Evolutionary conservation across 495 filamentous ascomycete genomes (phyloP), one percentile per base, ranked within the genome.

Genomic region (Podospora appendiculata): DNA sequence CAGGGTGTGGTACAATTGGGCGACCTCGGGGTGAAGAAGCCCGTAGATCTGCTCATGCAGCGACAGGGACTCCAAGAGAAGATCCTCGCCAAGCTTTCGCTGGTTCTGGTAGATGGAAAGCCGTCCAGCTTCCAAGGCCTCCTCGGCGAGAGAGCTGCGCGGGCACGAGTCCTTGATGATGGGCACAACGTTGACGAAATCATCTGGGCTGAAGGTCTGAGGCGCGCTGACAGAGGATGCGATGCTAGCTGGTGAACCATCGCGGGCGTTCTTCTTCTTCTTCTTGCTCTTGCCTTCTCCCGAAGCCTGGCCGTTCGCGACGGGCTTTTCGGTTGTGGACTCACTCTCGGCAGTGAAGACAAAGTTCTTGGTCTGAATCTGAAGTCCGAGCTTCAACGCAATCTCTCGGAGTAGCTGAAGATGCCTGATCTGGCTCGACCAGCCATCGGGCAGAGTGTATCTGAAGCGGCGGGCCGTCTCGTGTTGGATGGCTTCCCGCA

Each of bases 11-110:
- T 99, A 99, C 35, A 95, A 84, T 66, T 92, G 83, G 50, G 92
- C 91, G 58, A 97, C 91, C 70, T 99, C 94, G 10, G 94, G 90
- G 66, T 99, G 94, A 18, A 99, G 78, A 40, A 96, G 90, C 52
- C 94, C 94, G 61, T 99, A 99, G 62, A 99, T 96, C 70, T 99
- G 94, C 72, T 99, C 94, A 61, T 99, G 90, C 33, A 99, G 78
- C 44, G 93, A 95, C 54, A 99, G 76, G 17, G 90, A 95, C 66
- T 99, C 94, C 43, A 97, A 75, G 38, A 99, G 80, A 47, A 99
- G 81, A 66, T 97, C 93, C 72, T 96, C 92, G 47, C 94, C 94
- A 45, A 97, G 79, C 67, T 95, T 92, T 73, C 91, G 90, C 72
- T 97, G 88, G 63, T 89, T 86, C 65, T 96, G 91, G 67, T 89